A percentile compares a stretch with the other conserved stretches of the same genome.
Evolutionary conservation across 352 stramenopile species (phyloP).

Genomic region (Pythium vanterpoolii): DNA sequence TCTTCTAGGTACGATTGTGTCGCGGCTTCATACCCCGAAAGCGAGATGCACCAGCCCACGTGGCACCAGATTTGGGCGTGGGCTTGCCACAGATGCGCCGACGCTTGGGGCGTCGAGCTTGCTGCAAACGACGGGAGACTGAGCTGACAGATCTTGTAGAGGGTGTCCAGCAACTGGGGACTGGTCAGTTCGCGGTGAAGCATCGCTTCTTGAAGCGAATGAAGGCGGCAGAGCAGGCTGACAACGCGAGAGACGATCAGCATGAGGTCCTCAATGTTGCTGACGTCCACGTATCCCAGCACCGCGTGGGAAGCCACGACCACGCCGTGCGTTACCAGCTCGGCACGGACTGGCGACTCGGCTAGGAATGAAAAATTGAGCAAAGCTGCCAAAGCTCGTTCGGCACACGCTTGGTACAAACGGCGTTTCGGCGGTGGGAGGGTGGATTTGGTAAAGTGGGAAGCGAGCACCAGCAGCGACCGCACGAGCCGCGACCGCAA

Average conservation of each 20-base stretch:
- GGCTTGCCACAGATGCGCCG: conserved; percentile 41
- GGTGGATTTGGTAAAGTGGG: conserved; percentile 14
- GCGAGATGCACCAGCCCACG: conserved; percentile 49
- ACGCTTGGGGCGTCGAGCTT: conserved; percentile 10
- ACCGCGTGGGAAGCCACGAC: conserved; percentile 23
- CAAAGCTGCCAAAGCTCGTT: conserved; percentile 53
- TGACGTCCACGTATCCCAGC: conserved; percentile 14
- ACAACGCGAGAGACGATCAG: conserved; percentile 38
- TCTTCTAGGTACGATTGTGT: conserved; percentile 38
- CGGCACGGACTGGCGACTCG: conserved; percentile 29
- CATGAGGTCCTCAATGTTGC: conserved; percentile 19
- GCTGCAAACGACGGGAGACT: conserved; percentile 9
- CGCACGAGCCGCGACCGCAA: conserved; percentile 18
- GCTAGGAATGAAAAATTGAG: conserved; percentile 62
- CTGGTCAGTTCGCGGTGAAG: neutral
- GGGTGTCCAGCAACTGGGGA: conserved; percentile 1
- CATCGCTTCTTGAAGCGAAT: conserved; percentile 22
- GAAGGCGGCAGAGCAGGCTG: conserved; percentile 62
- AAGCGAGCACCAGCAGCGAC: conserved; percentile 17
- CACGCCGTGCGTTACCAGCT: conserved; percentile 29
- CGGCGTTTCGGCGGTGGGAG: neutral
- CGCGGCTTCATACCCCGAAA: conserved; percentile 15
- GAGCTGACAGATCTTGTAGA: conserved; percentile 21
- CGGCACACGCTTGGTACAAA: conserved; percentile 14
- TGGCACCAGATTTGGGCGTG: conserved; percentile 72